phyloP scores from a whole-genome alignment of 768 basidiomycete species.

The Mycena haematopus region DNA sequence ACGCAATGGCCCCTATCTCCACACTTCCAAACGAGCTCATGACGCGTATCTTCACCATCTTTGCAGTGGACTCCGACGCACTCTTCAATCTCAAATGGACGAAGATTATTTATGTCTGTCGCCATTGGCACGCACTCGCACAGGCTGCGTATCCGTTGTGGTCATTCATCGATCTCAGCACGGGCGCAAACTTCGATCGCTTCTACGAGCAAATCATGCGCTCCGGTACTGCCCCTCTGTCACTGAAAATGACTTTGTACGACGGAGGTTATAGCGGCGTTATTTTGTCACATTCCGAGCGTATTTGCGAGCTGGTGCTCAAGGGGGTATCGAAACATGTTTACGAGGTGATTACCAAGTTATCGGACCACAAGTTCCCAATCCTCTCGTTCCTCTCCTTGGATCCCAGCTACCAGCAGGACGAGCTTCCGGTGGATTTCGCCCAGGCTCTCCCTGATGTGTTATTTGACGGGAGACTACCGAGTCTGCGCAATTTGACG shows the following conservation, averaged over 20 bases:
- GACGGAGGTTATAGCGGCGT: background rate
- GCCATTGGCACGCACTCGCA: slow-evolving; percentile 4
- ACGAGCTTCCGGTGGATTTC: background rate
- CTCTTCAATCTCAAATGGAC: slow-evolving; percentile 14
- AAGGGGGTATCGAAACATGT: background rate
- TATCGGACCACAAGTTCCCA: background rate
- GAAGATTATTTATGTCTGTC: slow-evolving; percentile 5
- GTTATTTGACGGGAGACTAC: slow-evolving; percentile 2
- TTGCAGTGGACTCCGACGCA: background rate
- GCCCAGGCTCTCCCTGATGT: background rate
- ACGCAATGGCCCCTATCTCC: slow-evolving; percentile 6
- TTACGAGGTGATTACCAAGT: background rate
- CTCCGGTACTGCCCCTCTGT: slow-evolving; percentile 7
- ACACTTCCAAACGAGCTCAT: slow-evolving; percentile 14
- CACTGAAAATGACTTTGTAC: background rate
- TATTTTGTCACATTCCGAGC: slow-evolving; percentile 1
- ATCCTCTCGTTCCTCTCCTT: slow-evolving; percentile 6
- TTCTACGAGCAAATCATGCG: background rate
- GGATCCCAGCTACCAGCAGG: background rate
- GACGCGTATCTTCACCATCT: background rate
- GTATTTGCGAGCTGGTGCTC: background rate
- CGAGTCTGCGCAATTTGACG: background rate
- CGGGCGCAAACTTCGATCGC: background rate
- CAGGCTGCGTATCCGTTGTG: slow-evolving; percentile 12
- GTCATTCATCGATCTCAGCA: background rate